phyloP scores from a whole-genome alignment of 2,329 filamentous ascomycete genomes.

The Aureobasidium sp. region DNA sequence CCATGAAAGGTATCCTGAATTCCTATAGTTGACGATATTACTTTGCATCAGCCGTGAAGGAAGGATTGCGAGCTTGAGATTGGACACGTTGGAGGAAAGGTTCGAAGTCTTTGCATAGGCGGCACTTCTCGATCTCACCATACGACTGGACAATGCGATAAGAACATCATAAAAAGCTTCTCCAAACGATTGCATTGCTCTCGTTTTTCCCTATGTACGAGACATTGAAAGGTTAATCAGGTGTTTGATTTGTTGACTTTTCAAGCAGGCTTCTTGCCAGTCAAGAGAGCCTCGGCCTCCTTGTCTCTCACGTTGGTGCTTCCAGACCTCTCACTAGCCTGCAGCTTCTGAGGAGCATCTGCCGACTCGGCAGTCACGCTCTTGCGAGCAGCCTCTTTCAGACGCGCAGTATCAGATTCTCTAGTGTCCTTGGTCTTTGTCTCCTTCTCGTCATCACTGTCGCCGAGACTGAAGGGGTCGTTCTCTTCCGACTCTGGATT shows the following conservation, averaged over 20 bases:
- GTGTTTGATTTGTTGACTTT: background rate
- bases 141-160: too few relatives aligned
- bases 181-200: background rate
- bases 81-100: too few relatives aligned
- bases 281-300: constrained; percentile 38
- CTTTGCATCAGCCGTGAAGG: too few relatives aligned
- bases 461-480: constrained; percentile 92
- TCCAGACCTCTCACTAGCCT: constrained; percentile 34
- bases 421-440: constrained; percentile 57
- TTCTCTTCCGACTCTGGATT: constrained; percentile 76
- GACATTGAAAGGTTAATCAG: background rate
- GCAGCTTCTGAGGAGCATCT: constrained; percentile 22
- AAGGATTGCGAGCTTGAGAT: too few relatives aligned
- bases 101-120: too few relatives aligned
- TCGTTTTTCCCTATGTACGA: background rate
- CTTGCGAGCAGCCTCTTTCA: constrained; percentile 41
- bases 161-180: too few relatives aligned
- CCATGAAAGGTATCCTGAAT: too few relatives aligned
- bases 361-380: constrained; percentile 44
- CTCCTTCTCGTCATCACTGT: constrained; percentile 88
- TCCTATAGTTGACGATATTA: too few relatives aligned
- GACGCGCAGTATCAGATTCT: constrained; percentile 43
- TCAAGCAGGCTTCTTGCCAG: constrained; percentile 15
- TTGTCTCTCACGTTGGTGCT: constrained; percentile 38
- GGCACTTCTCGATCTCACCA: too few relatives aligned